Conservation (phyloP, 805 yeast species). For the Candida cerambycidarum region DNA sequence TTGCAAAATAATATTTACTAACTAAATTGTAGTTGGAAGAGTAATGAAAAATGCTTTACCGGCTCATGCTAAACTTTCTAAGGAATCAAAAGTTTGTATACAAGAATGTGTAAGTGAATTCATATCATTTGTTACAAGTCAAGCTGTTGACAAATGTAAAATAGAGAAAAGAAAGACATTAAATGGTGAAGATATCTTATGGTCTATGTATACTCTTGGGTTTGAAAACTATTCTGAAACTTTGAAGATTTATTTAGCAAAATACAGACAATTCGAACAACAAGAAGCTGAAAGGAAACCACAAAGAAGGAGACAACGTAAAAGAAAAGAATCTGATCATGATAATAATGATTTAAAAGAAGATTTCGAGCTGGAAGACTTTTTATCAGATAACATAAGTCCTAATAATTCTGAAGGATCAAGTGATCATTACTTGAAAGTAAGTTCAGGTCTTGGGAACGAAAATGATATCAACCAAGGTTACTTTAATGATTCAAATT, state of each 20-base stretch:
- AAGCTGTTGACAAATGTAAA: constrained; percentile 72
- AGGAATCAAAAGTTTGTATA: constrained; percentile 77
- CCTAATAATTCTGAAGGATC: constrained; percentile 13
- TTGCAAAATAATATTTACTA: constrained; percentile 12
- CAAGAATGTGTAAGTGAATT: constrained; percentile 84
- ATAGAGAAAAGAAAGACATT: constrained; percentile 73
- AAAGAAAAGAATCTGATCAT: neutral
- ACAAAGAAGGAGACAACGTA: constrained; percentile 11
- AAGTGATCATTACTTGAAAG: constrained; percentile 1
- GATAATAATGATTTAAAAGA: constrained; percentile 2
- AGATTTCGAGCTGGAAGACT: constrained; percentile 11
- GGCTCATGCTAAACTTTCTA: constrained; percentile 69
- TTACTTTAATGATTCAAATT: constrained; percentile 9
- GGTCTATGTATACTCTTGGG: constrained; percentile 66
- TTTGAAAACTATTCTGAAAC: constrained; percentile 81
- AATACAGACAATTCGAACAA: constrained; percentile 21
- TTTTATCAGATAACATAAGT: constrained; percentile 17
- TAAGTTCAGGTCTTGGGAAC: neutral
- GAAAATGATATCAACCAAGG: constrained; percentile 6
- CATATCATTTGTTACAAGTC: constrained; percentile 77
- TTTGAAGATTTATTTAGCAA: constrained; percentile 58
- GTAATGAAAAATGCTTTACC: constrained; percentile 77
- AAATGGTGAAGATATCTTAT: constrained; percentile 75
- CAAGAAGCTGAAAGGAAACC: constrained; percentile 16
- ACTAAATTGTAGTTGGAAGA: constrained; percentile 56